Evolutionary conservation across 2,329 filamentous ascomycete genomes (phyloP).

Genomic region (Domatiomyces globalis): DNA sequence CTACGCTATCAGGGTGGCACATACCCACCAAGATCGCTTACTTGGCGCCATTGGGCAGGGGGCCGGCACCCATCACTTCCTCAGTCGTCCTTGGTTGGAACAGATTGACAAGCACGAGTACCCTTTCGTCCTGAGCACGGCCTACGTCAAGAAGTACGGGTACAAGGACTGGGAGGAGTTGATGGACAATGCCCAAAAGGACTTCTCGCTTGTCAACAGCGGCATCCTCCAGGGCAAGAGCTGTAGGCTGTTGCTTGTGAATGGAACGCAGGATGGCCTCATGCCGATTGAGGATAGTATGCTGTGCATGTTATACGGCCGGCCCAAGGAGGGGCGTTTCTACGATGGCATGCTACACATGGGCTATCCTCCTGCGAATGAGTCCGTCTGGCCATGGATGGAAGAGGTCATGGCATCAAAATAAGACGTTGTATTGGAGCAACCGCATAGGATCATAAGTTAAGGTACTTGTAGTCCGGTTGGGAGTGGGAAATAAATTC

Average conservation of each 20-base stretch:
- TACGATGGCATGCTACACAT: slow-evolving; percentile 50
- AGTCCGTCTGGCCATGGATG: slow-evolving; percentile 16
- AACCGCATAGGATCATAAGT: too few relatives aligned
- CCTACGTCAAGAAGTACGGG: slow-evolving; percentile 49
- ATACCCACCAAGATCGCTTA: slow-evolving; percentile 46
- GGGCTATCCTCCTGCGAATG: slow-evolving; percentile 39
- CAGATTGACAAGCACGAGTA: slow-evolving; percentile 53
- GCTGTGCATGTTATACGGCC: slow-evolving; percentile 50
- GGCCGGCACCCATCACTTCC: slow-evolving; percentile 49
- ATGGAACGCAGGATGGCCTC: slow-evolving; percentile 49
- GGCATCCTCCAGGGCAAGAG: slow-evolving; percentile 44
- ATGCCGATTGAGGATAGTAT: slow-evolving; percentile 57
- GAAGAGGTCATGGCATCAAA: slow-evolving; percentile 13
- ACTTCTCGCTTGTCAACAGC: slow-evolving; percentile 48
- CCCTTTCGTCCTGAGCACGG: slow-evolving; percentile 42
- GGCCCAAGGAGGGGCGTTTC: slow-evolving; percentile 52
- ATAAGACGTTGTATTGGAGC: too few relatives aligned
- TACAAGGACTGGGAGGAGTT: slow-evolving; percentile 44
- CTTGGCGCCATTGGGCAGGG: slow-evolving; percentile 48
- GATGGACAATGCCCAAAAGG: slow-evolving; percentile 39
- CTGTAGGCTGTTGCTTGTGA: slow-evolving; percentile 46
- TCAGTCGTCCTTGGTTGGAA: slow-evolving; percentile 45
- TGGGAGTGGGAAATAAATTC: too few relatives aligned
- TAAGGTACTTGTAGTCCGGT: too few relatives aligned
- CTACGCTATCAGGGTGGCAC: slow-evolving; percentile 53